These are phyloP conservation scores for Sugiyamaella xylanicola DNA, from an alignment of 1,139 yeast species.

Conservation along the genomic window DNA sequence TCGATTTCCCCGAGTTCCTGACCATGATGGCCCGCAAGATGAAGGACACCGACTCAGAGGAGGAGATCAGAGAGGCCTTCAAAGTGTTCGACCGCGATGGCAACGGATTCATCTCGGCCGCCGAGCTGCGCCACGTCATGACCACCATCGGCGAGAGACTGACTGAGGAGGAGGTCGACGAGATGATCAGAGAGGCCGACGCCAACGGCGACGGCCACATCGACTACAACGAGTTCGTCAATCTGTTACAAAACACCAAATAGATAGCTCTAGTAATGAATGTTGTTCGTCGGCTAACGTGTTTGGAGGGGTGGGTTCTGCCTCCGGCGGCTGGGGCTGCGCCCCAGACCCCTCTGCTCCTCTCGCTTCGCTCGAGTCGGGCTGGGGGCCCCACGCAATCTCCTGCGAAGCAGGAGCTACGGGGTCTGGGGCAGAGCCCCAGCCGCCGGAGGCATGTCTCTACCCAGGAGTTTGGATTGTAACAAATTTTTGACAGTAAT, in stretches of 20 bases:
- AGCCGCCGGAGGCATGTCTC: not conserved
- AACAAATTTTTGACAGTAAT: too few species aligned
- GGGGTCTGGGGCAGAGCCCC: not conserved
- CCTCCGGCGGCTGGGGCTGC: not conserved
- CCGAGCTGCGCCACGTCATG: conserved; percentile 93
- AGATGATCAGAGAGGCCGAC: conserved; percentile 95
- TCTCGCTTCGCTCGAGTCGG: not conserved
- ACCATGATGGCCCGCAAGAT: conserved; percentile 94
- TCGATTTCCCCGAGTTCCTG: conserved; percentile 76
- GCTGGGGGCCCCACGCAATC: not conserved
- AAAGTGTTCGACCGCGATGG: conserved; percentile 94
- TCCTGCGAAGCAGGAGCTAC: not conserved
- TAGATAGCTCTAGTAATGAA: not conserved
- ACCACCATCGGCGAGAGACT: conserved; percentile 96
- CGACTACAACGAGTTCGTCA: conserved; percentile 93
- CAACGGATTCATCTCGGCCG: conserved; percentile 94
- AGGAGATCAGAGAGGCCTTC: conserved; percentile 95
- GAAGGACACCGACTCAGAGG: conserved; percentile 95
- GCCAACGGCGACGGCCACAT: conserved; percentile 95
- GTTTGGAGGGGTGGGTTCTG: not conserved
- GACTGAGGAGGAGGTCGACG: conserved; percentile 94
- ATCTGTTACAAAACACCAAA: conserved; percentile 49
- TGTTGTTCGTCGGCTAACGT: not conserved
- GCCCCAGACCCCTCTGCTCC: not conserved
- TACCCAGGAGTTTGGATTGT: too few species aligned